A percentile compares a stretch with the other conserved stretches of the same genome.
phyloP scores from a whole-genome alignment of 1,139 yeast genomes.

The Candida mesenterica region DNA sequence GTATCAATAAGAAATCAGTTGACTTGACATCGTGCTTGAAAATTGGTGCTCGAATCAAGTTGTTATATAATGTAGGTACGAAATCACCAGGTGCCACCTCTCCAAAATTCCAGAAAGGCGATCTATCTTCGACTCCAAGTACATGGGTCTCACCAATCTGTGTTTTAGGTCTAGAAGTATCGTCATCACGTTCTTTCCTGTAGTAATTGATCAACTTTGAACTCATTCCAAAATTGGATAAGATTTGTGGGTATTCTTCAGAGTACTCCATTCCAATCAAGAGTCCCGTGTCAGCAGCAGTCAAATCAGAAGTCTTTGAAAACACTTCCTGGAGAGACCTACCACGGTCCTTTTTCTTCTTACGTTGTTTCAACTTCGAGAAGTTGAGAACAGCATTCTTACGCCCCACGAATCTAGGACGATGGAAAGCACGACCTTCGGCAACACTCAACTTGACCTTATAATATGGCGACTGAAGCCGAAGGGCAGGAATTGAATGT shows the following conservation, averaged over 20 bases:
- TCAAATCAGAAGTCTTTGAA: constrained; percentile 67
- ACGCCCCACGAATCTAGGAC: constrained; percentile 71
- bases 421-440: constrained; percentile 76
- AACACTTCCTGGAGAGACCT: constrained; percentile 76
- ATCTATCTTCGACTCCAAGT: constrained; percentile 88
- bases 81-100: constrained; percentile 92
- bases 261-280: constrained; percentile 83
- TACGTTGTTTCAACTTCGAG: constrained; percentile 73
- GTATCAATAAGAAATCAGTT: constrained; percentile 80
- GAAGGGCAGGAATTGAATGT: constrained; percentile 83
- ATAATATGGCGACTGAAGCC: constrained; percentile 89
- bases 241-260: constrained; percentile 81
- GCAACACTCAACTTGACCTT: constrained; percentile 70
- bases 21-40: constrained; percentile 76
- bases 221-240: constrained; percentile 95
- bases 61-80: constrained; percentile 91
- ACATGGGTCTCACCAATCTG: constrained; percentile 95
- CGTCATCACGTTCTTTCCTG: constrained; percentile 79
- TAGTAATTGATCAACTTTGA: constrained; percentile 90
- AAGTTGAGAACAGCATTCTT: constrained; percentile 79
- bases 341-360: constrained; percentile 87
- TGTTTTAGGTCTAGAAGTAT: constrained; percentile 81
- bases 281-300: constrained; percentile 80
- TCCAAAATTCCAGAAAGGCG: constrained; percentile 99
- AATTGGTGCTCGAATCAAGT: constrained; percentile 89